Conservation (phyloP, 164 flowering plant species). For the Umbellularia californica region DNA sequence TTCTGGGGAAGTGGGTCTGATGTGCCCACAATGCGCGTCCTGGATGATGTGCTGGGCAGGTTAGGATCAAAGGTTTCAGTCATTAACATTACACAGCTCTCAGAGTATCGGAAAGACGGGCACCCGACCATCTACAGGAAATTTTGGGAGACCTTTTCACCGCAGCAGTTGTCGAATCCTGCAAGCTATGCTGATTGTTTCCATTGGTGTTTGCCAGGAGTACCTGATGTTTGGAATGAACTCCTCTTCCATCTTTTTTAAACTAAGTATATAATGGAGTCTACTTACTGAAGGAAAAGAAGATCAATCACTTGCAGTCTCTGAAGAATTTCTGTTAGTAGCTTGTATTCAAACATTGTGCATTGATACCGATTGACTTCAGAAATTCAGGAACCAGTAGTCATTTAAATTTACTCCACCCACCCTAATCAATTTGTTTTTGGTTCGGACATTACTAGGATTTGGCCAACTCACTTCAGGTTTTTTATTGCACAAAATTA, state of each 20-base stretch:
- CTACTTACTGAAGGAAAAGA: not conserved
- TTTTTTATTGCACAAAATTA: too few relatives aligned
- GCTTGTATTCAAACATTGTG: too few relatives aligned
- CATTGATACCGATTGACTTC: too few relatives aligned
- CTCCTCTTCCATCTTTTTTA: slow-evolving; percentile 27
- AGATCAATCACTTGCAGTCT: not conserved
- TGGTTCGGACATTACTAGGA: too few relatives aligned
- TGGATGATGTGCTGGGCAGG: slow-evolving; percentile 45
- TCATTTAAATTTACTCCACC: too few relatives aligned
- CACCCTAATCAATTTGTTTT: too few relatives aligned
- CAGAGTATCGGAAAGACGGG: slow-evolving; percentile 91
- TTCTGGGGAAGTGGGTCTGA: slow-evolving; percentile 96
- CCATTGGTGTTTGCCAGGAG: slow-evolving; percentile 99
- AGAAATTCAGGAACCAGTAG: too few relatives aligned
- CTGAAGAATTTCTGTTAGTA: too few relatives aligned
- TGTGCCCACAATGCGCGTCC: slow-evolving; percentile 73
- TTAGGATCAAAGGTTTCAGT: slow-evolving; percentile 58
- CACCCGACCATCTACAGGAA: slow-evolving; percentile 89
- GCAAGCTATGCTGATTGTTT: slow-evolving; percentile 85
- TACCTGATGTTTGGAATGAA: slow-evolving; percentile 96
- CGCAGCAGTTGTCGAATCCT: slow-evolving; percentile 67
- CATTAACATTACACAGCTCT: slow-evolving; percentile 89
- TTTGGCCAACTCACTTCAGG: too few relatives aligned
- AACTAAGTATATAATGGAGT: not conserved
- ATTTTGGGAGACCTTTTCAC: slow-evolving; percentile 79